Base-by-base conservation (phyloP, 1,139 yeast species). In the Groenewaldozyma sp. region DNA sequence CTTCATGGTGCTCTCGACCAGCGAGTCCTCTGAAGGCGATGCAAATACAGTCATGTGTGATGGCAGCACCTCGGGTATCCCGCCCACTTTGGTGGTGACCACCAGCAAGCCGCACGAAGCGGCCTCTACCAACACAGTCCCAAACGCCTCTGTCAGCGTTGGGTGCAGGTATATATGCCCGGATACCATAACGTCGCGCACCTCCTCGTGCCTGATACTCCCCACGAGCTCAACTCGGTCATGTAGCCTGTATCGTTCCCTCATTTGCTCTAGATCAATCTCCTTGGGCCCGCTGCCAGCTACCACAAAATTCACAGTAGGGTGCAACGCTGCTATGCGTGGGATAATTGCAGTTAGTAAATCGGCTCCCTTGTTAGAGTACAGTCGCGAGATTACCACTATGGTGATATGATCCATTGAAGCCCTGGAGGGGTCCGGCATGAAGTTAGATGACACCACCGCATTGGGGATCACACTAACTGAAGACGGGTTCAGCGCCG, bases 281-380 rank as follows among this genome's bases (percentile, higher is more conserved):
- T 82, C 88, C 53, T 86, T 84, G 1, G 99, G 99, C 0, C 99
- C 99, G 58, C 87, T 94, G 3, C 99, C 99, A 2, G 96, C 99
- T 39, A 93, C 77, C 4, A 88, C 61, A 51, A 93, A 88, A 40
- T 76, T 74, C 1, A 87, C 93, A 9, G 74, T 71, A 0, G 76
- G 71, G 45, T 79, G 74, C 9, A 65, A 60, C 4, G 66, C 57
- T 56, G 98, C 91, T 3, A 93, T 79, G 33, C 78, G 65, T 0
- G 99, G 99, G 20, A 93, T 82, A 11, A 87, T 73, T 0, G 91
- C 94, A 1, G 83, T 79, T 20, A 93, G 64, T 21, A 93, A 65
- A 55, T 88, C 98, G 0, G 94, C 93, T 19, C 99, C 99, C 58
- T 93, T 93, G 58, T 93, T 93, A n/a, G 94, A 94, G 55, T 83